Percentiles rank a stretch among this genome's conserved stretches.
These are phyloP conservation scores for Amphirosellinia nigrospora DNA, from an alignment of 495 filamentous ascomycete species.

Conservation along the genomic window DNA sequence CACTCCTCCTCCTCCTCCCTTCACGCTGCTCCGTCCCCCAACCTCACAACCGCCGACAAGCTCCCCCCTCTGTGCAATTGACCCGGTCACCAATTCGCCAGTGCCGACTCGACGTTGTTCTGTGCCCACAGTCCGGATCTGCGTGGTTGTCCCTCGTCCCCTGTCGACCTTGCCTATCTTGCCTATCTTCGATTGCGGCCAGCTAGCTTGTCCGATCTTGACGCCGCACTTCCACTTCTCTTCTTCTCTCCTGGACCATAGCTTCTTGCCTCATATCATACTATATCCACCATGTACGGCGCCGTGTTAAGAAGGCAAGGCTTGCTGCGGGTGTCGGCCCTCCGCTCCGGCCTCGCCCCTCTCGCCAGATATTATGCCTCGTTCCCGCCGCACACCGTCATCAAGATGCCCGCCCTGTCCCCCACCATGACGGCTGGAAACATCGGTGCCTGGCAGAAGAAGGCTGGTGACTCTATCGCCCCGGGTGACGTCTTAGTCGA, in stretches of 20 bases:
- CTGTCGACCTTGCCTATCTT: background rate
- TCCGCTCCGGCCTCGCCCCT: conserved; percentile 50
- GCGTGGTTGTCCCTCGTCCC: conserved; percentile 17
- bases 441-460: conserved; percentile 98
- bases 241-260: background rate
- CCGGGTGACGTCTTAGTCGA: conserved; percentile 98
- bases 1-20: background rate
- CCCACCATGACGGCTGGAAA: conserved; percentile 97
- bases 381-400: conserved; percentile 90
- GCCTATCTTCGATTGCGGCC: conserved; percentile 9
- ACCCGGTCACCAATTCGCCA: conserved; percentile 19
- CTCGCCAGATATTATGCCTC: conserved; percentile 65
- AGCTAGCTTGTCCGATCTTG: conserved; percentile 34
- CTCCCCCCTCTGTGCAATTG: conserved; percentile 23
- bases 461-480: conserved; percentile 82
- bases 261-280: conserved; percentile 9
- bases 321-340: conserved; percentile 52
- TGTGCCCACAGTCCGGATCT: conserved; percentile 23
- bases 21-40: background rate
- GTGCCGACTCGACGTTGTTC: conserved; percentile 22
- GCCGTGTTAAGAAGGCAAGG: conserved; percentile 60
- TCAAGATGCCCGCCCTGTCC: conserved; percentile 98
- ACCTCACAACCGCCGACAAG: conserved; percentile 18
- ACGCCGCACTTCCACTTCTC: conserved; percentile 34
- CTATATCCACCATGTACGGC: conserved; percentile 55